Conservation (phyloP, 495 filamentous ascomycete genomes). For the Aspergillus affinis region DNA sequence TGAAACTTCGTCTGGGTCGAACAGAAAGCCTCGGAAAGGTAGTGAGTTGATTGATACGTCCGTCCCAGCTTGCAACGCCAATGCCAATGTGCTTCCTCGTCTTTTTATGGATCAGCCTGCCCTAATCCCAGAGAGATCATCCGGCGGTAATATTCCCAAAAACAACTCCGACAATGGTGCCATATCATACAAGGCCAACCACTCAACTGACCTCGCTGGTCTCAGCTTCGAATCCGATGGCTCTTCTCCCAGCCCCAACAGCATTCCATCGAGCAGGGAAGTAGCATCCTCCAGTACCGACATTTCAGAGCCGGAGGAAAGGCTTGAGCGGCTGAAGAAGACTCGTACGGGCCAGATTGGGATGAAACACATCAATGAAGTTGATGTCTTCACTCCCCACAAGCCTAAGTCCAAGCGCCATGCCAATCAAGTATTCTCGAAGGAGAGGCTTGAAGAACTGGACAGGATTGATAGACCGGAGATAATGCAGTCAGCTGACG, state of each 20-base stretch:
- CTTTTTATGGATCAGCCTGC: conserved; percentile 19
- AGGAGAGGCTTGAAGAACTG: conserved; percentile 9
- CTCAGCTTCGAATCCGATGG: neutral
- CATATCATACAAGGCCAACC: neutral
- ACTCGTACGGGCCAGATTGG: conserved; percentile 1
- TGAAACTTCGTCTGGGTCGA: neutral
- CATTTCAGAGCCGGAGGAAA: conserved; percentile 1
- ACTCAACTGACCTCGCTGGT: neutral
- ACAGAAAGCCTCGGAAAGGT: conserved; percentile 3
- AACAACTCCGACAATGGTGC: neutral
- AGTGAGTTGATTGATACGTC: conserved; percentile 18
- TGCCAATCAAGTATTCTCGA: conserved; percentile 1
- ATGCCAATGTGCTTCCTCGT: conserved; percentile 3
- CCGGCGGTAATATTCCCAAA: neutral
- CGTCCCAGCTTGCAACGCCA: conserved; percentile 2
- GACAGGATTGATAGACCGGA: conserved; percentile 11
- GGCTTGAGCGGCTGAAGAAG: conserved; percentile 4
- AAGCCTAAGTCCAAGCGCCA: neutral
- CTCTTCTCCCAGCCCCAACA: neutral
- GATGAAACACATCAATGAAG: neutral
- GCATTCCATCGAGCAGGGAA: neutral
- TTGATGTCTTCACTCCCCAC: neutral
- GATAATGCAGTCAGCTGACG: conserved; percentile 10
- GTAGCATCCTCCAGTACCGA: neutral
- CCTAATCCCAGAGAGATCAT: conserved; percentile 12